Conservation (phyloP, 371 early-diverging fungal species). For the Lichtheimia corymbifera region DNA sequence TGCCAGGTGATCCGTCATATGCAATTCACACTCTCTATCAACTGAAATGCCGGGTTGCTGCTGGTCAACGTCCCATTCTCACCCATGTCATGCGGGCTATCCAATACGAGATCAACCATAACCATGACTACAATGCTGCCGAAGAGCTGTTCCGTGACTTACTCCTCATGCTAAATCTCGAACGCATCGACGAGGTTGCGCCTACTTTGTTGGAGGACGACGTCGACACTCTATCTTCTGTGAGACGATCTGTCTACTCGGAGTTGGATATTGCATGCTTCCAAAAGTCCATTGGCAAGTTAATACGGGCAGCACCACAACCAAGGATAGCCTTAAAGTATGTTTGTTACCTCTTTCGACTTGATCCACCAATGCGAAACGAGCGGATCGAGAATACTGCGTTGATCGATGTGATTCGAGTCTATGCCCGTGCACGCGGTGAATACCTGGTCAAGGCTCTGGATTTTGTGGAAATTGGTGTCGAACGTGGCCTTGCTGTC, state of each 20-base stretch:
- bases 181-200: too few relatives aligned
- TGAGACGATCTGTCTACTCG: background rate
- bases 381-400: slow-evolving; percentile 5
- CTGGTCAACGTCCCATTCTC: background rate
- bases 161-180: background rate
- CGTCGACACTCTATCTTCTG: too few relatives aligned
- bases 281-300: slow-evolving; percentile 3
- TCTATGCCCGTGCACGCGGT: background rate
- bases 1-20: background rate
- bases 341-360: background rate
- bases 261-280: slow-evolving; percentile 1
- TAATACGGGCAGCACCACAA: slow-evolving; percentile 1
- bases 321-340: background rate
- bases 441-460: slow-evolving; percentile 2
- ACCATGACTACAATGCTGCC: slow-evolving; percentile 5
- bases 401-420: background rate
- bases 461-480: slow-evolving; percentile 9
- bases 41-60: slow-evolving; percentile 4
- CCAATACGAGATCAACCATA: background rate
- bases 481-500: slow-evolving; percentile 7
- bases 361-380: slow-evolving; percentile 8
- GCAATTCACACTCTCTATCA: background rate
- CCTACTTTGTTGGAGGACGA: background rate
- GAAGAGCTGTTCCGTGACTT: slow-evolving; percentile 6
- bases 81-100: background rate